phyloP scores from a whole-genome alignment of 2,329 filamentous ascomycete genomes.

The Stagonosporopsis vannaccii region DNA sequence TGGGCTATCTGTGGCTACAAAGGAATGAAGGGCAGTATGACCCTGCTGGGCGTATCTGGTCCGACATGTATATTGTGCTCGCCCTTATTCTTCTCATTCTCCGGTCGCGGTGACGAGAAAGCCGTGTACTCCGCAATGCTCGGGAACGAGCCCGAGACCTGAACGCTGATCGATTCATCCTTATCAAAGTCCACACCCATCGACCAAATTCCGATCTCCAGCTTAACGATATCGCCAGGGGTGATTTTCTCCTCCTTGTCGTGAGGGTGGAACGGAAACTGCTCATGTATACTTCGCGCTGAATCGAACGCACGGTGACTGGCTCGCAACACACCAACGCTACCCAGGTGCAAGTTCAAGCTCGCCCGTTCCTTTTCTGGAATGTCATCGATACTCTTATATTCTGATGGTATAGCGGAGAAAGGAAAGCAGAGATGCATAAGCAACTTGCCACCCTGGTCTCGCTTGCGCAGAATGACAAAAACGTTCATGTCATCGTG shows the following conservation, averaged over 20 bases:
- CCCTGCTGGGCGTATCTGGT: slow-evolving; percentile 46
- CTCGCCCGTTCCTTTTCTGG: slow-evolving; percentile 55
- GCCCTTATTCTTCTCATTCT: slow-evolving; percentile 53
- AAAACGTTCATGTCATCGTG: slow-evolving; percentile 56
- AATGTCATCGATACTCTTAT: slow-evolving; percentile 63
- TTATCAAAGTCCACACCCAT: slow-evolving; percentile 57
- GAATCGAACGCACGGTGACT: slow-evolving; percentile 51
- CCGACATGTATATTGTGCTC: slow-evolving; percentile 51
- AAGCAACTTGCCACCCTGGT: slow-evolving; percentile 52
- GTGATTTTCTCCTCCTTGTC: slow-evolving; percentile 51
- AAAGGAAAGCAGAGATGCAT: slow-evolving; percentile 56
- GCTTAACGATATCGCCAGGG: slow-evolving; percentile 52
- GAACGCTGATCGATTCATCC: slow-evolving; percentile 44
- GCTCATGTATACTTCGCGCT: slow-evolving; percentile 28
- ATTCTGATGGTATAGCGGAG: slow-evolving; percentile 35
- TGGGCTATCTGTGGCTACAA: slow-evolving; percentile 3
- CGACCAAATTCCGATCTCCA: slow-evolving; percentile 59
- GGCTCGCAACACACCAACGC: slow-evolving; percentile 55
- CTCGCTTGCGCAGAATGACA: slow-evolving; percentile 55
- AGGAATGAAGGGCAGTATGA: slow-evolving; percentile 50
- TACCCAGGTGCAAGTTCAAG: slow-evolving; percentile 53
- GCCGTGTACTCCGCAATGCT: slow-evolving; percentile 49
- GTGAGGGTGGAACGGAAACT: slow-evolving; percentile 51
- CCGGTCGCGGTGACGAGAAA: slow-evolving; percentile 49
- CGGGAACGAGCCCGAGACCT: slow-evolving; percentile 35